Evolutionary conservation across 1,139 yeast species (phyloP), one percentile per base, ranked within the genome.

Genomic region (Saccharomycopsis hybrid): DNA sequence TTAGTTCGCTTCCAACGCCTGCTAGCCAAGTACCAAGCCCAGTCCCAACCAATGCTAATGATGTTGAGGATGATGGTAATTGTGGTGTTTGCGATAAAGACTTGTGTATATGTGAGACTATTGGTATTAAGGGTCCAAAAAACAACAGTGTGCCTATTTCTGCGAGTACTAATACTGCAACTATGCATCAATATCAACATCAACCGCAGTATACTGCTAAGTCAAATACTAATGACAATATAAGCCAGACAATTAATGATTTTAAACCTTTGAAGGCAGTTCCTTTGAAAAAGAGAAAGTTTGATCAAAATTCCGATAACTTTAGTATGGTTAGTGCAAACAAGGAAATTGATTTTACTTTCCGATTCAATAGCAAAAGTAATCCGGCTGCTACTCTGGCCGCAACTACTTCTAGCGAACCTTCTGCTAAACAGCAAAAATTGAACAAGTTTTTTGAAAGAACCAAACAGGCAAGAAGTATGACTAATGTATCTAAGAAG

Each of bases 81-180:
- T 84, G 92, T 62, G 85, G 84, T 1, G 78, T 80, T 3, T 84
- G 92, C 61, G 64, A 72, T 44, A 81, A 81, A 61, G 90, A 83
- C 47, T 82, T 78, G 51, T 84, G 92, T 60, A 65, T 83, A 9
- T 84, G 90, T 63, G 89, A 77, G 51, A 67, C 73, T 2, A 77
- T 80, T n/a, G 89, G 88, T 1, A 62, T 80, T 48, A 78, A 74
- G 56, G 44, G 55, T 18, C 37, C 57, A 42, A 35, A 53, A 44
- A 37, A 40, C 38, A 18, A 18, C 18, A 18, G 18, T 18, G 18
- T 18, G 18, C 18, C 18, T 18, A 18, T 18, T 18, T 18, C 18
- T 18, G 18, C 18, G 18, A 18, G 18, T 18, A 18, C 18, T 18
- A 43, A 47, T 49, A 53, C 55, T 8, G 47, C 47, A 31, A 46